Conservation (phyloP, 768 basidiomycete genomes). For the Trametes maxima region DNA sequence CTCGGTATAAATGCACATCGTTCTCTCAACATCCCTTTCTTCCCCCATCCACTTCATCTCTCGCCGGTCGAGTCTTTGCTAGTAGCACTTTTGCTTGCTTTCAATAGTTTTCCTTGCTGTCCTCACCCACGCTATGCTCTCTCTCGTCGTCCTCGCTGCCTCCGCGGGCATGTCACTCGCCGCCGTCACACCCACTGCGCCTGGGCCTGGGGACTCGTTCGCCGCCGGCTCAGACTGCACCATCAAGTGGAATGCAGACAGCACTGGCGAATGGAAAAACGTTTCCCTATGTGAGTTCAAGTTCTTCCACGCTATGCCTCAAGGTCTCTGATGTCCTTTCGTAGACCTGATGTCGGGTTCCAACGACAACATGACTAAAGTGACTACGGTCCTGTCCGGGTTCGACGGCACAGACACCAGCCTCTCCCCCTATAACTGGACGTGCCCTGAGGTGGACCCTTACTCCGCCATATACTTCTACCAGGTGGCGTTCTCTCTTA, state of each 20-base stretch:
- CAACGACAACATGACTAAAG: constrained; percentile 38
- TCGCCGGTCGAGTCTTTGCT: constrained; percentile 10
- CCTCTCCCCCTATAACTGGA: constrained; percentile 39
- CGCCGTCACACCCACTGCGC: constrained; percentile 36
- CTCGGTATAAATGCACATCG: background rate
- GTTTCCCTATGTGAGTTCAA: constrained; percentile 38
- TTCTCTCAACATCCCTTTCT: background rate
- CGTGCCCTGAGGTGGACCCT: constrained; percentile 41
- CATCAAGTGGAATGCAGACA: constrained; percentile 38
- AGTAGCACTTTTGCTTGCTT: background rate
- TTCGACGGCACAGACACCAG: constrained; percentile 38
- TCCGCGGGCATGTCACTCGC: constrained; percentile 21
- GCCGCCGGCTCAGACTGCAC: constrained; percentile 38
- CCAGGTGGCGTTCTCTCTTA: constrained; percentile 30
- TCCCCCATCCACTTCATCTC: background rate
- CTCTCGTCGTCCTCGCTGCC: constrained; percentile 3
- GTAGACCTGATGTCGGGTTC: constrained; percentile 44
- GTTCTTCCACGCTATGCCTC: background rate
- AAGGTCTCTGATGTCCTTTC: background rate
- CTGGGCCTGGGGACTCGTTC: constrained; percentile 42
- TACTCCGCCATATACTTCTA: constrained; percentile 45
- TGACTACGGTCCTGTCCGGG: constrained; percentile 32
- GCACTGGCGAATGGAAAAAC: constrained; percentile 38
- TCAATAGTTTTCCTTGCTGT: constrained; percentile 1
- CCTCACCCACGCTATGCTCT: constrained; percentile 1